Conservation (phyloP, 2,329 filamentous ascomycete genomes). For the Calonectria hawksworthii region DNA sequence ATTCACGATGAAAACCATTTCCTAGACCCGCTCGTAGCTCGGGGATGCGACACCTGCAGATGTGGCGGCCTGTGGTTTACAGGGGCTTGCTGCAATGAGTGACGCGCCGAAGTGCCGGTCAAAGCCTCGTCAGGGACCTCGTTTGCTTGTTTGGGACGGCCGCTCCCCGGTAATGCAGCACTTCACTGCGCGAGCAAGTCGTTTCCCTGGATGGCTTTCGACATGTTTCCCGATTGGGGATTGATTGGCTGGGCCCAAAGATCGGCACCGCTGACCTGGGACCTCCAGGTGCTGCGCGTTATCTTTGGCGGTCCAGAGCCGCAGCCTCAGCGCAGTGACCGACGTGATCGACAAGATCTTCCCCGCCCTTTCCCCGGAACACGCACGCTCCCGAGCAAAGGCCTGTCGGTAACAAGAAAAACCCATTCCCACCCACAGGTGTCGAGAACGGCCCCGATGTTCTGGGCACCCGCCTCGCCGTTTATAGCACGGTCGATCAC, state of each 20-base stretch:
- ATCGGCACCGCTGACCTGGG: conserved; percentile 24
- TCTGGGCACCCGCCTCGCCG: conserved; percentile 12
- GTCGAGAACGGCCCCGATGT: conserved; percentile 14
- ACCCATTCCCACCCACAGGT: neutral
- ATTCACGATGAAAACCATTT: neutral
- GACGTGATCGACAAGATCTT: conserved; percentile 46
- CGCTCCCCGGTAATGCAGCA: conserved; percentile 15
- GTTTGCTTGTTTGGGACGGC: conserved; percentile 36
- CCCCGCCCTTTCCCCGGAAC: conserved; percentile 43
- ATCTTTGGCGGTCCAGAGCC: conserved; percentile 38
- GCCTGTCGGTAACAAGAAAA: conserved; percentile 23
- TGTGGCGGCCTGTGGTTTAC: conserved; percentile 6
- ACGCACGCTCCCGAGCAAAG: conserved; percentile 34
- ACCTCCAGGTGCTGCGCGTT: conserved; percentile 11
- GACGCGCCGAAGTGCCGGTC: conserved; percentile 8
- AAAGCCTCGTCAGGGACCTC: neutral
- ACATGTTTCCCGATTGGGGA: conserved; percentile 30
- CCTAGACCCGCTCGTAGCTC: conserved; percentile 4
- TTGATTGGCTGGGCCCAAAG: conserved; percentile 1
- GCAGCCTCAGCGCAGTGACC: conserved; percentile 32
- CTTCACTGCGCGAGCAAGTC: conserved; percentile 30
- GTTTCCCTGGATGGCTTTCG: conserved; percentile 7
- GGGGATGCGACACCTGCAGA: conserved; percentile 4
- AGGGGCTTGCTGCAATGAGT: conserved; percentile 1
- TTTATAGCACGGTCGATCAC: conserved; percentile 23